Conservation (phyloP, 1,139 yeast genomes). For the Candida sp. region DNA sequence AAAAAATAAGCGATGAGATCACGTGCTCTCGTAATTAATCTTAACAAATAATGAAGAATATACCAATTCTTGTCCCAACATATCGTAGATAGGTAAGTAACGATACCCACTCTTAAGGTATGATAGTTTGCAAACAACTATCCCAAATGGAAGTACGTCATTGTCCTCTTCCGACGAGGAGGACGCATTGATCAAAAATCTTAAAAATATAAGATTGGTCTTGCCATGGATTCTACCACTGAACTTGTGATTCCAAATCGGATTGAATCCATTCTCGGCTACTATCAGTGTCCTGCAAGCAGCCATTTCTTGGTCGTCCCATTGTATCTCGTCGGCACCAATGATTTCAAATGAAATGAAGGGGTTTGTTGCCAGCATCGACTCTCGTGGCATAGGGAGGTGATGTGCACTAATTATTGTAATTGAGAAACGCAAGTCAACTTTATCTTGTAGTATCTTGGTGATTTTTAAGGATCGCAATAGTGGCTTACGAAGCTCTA, state of each 20-base stretch:
- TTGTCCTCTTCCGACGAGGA: slow-evolving; percentile 16
- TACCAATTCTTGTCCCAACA: slow-evolving; percentile 76
- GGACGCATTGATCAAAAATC: slow-evolving; percentile 25
- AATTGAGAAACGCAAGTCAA: slow-evolving; percentile 23
- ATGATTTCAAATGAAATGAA: slow-evolving; percentile 55
- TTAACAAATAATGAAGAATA: slow-evolving; percentile 74
- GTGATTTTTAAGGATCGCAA: slow-evolving; percentile 20
- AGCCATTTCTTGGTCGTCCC: slow-evolving; percentile 14
- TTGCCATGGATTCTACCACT: slow-evolving; percentile 32
- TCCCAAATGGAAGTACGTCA: slow-evolving; percentile 48
- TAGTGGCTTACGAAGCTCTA: slow-evolving; percentile 31
- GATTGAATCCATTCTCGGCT: slow-evolving; percentile 76
- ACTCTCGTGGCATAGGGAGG: slow-evolving; percentile 59
- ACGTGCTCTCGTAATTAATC: slow-evolving; percentile 24
- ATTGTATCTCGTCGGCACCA: slow-evolving; percentile 31
- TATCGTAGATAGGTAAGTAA: slow-evolving; percentile 71
- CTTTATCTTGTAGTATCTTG: slow-evolving; percentile 6
- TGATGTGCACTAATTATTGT: slow-evolving; percentile 81
- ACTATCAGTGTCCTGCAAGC: slow-evolving; percentile 33
- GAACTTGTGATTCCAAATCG: slow-evolving; percentile 67
- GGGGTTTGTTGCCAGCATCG: slow-evolving; percentile 47
- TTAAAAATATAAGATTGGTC: slow-evolving; percentile 35
- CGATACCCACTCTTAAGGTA: slow-evolving; percentile 74
- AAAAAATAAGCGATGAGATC: slow-evolving; percentile 4
- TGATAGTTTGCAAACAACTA: slow-evolving; percentile 50